A percentile compares a stretch with the other conserved stretches of the same genome.
phyloP scores from a whole-genome alignment of 495 filamentous ascomycete genomes.

The Aspergillus bridgeri region DNA sequence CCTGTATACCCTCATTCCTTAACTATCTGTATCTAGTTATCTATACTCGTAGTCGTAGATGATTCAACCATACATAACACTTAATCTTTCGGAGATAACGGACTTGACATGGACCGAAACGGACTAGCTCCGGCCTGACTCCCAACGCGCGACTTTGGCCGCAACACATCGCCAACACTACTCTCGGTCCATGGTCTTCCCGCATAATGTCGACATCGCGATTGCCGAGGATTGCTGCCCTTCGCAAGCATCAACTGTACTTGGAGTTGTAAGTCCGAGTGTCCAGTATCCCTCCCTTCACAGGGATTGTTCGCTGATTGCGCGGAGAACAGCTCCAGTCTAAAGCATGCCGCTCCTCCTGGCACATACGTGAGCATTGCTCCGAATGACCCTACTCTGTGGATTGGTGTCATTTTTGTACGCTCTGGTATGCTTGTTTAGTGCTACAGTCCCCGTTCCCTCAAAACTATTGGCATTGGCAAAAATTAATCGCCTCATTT shows the following conservation, averaged over 20 bases:
- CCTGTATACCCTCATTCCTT: too few relatives aligned
- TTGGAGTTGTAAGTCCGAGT: constrained; percentile 65
- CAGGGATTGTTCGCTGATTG: constrained; percentile 1
- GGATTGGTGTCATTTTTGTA: constrained; percentile 88
- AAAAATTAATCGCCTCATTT: not conserved
- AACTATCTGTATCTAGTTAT: too few relatives aligned
- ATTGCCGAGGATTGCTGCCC: constrained; percentile 43
- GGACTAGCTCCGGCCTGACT: not conserved
- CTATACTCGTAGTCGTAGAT: too few relatives aligned
- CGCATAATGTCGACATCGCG: constrained; percentile 40
- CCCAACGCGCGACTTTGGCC: not conserved
- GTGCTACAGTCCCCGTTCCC: not conserved
- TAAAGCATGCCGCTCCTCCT: constrained; percentile 75
- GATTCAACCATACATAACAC: not conserved
- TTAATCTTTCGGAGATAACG: not conserved
- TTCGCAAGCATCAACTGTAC: constrained; percentile 64
- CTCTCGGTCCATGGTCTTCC: not conserved
- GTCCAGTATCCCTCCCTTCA: not conserved
- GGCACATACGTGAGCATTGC: constrained; percentile 83
- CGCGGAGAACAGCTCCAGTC: constrained; percentile 57
- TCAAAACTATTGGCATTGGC: not conserved
- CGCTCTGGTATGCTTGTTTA: constrained; percentile 63
- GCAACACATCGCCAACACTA: not conserved
- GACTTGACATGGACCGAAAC: not conserved
- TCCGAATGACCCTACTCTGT: constrained; percentile 74